Base-by-base conservation (phyloP, 495 filamentous ascomycete genomes). In the Pseudevernia furfuracea region DNA sequence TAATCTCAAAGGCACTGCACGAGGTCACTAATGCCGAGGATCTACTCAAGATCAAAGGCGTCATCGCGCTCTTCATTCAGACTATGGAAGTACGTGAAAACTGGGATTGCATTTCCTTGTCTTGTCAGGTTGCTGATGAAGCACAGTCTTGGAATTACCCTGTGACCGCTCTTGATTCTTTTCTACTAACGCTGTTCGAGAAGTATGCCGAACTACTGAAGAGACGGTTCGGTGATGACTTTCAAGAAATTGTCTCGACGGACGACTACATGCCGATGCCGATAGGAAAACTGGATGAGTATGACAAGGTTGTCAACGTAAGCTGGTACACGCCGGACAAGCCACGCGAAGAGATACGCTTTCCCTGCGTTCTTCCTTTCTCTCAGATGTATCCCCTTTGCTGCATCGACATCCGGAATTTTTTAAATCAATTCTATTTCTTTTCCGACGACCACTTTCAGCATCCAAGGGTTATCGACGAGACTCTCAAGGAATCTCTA, bases 221-320 rank as follows among this genome's bases (percentile, higher is more conserved):
- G 73, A 85, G 81, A 64, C 83, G 91, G 55, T 99, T 96, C 63
- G 92, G 89, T 71, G 88, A 92, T 60, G 91, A 96, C 72, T 97
- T 99, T 73, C 87, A 90, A 74, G 92, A 97, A 86, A 96, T 96
- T 74, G 91, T 99, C 36, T 89, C 87, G 15, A 96, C 91, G 17
- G 94, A 99, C 73, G 94, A 99, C 73, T 99, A 97, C 75, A 97
- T 97, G 92, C 95, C 95, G 25, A 97, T 99, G 95, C 87, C 89
- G 9, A 95, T 97, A 69, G 86, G 89, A 65, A 89, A 86, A 32
- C 68, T 80, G n/a, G 92, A 95, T 63, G 91, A 97, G 69, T 97
- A 95, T 72, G 89, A 96, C 66, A 95, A 96, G 70, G 92, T 99
- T 32, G 84, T 96, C 68, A 90, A 88, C 62, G 90, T 96, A 60